phyloP scores from a whole-genome alignment of 805 yeast species.

The Wickerhamomyces subpelliculosus region DNA sequence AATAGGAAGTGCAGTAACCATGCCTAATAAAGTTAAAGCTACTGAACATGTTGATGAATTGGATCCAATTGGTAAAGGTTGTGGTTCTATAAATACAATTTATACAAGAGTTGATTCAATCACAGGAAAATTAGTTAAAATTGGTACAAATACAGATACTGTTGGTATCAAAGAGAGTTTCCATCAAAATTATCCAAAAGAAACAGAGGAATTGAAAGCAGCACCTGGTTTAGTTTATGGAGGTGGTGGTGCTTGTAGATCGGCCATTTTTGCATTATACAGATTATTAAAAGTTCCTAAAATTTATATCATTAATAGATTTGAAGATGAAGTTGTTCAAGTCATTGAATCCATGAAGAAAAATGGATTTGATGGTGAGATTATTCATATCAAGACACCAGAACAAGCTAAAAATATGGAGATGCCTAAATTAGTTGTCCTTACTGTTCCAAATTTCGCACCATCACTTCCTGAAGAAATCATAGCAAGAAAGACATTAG shows the following conservation, averaged over 20 bases:
- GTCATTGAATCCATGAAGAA: conserved; percentile 11
- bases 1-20: conserved; percentile 19
- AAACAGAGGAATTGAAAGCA: conserved; percentile 5
- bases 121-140: conserved; percentile 5
- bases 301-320: conserved; percentile 19
- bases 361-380: conserved; percentile 20
- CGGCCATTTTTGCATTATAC: conserved; percentile 18
- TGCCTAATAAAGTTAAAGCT: conserved; percentile 21
- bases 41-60: conserved; percentile 14
- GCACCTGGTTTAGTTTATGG: conserved; percentile 20
- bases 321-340: conserved; percentile 14
- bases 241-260: conserved; percentile 23
- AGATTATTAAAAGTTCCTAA: conserved; percentile 18
- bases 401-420: conserved; percentile 12
- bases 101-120: conserved; percentile 9
- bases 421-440: conserved; percentile 13
- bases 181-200: conserved; percentile 15
- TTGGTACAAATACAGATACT: conserved; percentile 23
- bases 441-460: conserved; percentile 19
- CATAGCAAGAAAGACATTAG: conserved; percentile 16
- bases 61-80: conserved; percentile 18
- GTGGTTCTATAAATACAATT: conserved; percentile 22
- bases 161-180: conserved; percentile 18
- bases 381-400: conserved; percentile 16
- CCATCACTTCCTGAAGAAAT: conserved; percentile 12